Conservation (phyloP, 1,139 yeast species). For the Debaryomyces sp. region DNA sequence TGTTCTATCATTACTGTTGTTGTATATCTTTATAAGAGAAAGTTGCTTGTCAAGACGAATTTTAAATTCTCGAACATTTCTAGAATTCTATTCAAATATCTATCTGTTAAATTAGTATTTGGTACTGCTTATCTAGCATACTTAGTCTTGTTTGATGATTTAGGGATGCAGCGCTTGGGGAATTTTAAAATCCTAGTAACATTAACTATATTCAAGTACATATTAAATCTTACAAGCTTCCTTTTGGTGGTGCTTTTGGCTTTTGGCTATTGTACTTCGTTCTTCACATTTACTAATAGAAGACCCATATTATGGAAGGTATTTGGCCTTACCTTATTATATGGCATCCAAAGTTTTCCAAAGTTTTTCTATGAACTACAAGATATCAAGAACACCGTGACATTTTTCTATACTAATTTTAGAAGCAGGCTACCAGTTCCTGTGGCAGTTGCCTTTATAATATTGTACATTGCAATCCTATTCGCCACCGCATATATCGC, state of each 20-base stretch:
- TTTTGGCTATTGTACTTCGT: slow-evolving; percentile 4
- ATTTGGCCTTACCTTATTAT: background rate
- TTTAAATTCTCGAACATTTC: slow-evolving; percentile 3
- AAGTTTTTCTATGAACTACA: background rate
- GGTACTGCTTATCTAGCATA: background rate
- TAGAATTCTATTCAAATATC: background rate
- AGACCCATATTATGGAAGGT: background rate
- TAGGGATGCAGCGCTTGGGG: background rate
- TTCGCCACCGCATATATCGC: background rate
- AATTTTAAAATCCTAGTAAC: background rate
- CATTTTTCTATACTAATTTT: background rate
- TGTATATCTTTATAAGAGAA: background rate
- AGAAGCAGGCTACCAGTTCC: background rate
- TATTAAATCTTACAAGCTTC: background rate
- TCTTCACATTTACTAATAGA: slow-evolving; percentile 1
- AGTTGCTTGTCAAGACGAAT: background rate
- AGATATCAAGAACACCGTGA: background rate
- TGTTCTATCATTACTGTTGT: background rate
- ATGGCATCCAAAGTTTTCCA: slow-evolving; percentile 1
- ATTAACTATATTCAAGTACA: background rate
- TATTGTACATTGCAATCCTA: background rate
- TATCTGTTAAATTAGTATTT: background rate
- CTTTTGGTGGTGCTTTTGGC: slow-evolving; percentile 1
- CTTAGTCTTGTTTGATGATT: background rate
- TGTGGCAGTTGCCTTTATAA: background rate